Conservation (phyloP, 2,329 filamentous ascomycete species). For the Thermomyces lanuginosus region DNA sequence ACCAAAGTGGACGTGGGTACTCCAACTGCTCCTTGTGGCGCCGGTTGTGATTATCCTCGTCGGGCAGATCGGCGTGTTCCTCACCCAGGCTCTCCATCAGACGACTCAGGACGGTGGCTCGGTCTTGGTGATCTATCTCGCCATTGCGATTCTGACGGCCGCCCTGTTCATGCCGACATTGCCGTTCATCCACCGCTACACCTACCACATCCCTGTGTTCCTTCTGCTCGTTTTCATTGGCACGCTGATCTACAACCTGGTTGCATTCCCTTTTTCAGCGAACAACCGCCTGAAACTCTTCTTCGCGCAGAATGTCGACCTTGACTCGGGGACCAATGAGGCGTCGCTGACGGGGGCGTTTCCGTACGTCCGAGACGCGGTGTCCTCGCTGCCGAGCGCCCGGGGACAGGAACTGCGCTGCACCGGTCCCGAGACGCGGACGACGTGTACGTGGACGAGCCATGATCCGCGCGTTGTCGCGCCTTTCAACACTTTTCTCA, state of each 20-base stretch:
- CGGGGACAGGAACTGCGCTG: slow-evolving; percentile 46
- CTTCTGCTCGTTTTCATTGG: slow-evolving; percentile 55
- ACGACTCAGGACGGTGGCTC: slow-evolving; percentile 71
- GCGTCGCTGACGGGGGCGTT: slow-evolving; percentile 55
- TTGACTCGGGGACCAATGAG: slow-evolving; percentile 53
- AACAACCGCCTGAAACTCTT: slow-evolving; percentile 69
- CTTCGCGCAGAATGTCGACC: slow-evolving; percentile 66
- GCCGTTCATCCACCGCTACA: slow-evolving; percentile 76
- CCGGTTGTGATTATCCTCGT: slow-evolving; percentile 63
- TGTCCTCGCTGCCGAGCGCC: slow-evolving; percentile 54
- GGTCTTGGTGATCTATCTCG: slow-evolving; percentile 53
- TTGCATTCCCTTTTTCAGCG: slow-evolving; percentile 74
- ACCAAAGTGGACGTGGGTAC: slow-evolving; percentile 70
- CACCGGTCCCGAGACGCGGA: slow-evolving; percentile 24
- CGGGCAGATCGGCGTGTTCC: slow-evolving; percentile 57
- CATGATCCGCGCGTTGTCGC: slow-evolving; percentile 49
- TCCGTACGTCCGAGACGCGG: slow-evolving; percentile 49
- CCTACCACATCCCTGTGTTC: slow-evolving; percentile 64
- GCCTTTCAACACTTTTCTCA: slow-evolving; percentile 19
- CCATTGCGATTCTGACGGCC: slow-evolving; percentile 50
- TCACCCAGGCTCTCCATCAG: slow-evolving; percentile 58
- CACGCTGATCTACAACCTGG: slow-evolving; percentile 71
- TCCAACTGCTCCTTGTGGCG: slow-evolving; percentile 67
- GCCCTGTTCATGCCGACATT: slow-evolving; percentile 58
- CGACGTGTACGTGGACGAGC: slow-evolving; percentile 55